Evolutionary conservation across 2,329 filamentous ascomycete species (phyloP).

Genomic region (Scedosporium aurantiacum): DNA sequence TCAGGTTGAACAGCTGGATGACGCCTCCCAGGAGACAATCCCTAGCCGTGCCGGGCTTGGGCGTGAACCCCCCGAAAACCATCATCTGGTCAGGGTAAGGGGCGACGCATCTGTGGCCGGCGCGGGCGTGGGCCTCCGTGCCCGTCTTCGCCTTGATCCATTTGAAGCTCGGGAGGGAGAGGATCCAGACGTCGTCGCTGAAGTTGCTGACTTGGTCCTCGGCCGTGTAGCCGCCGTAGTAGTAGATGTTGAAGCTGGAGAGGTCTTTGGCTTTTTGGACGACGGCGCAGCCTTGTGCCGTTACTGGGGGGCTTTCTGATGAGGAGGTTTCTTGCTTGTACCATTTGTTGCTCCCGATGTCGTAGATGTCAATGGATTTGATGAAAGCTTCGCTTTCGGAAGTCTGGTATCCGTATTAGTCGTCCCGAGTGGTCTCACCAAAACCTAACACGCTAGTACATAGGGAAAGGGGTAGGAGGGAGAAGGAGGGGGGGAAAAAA

Average conservation of each 20-base stretch:
- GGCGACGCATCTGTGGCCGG: slow-evolving; percentile 65
- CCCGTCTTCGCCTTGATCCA: slow-evolving; percentile 51
- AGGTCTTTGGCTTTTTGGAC: slow-evolving; percentile 59
- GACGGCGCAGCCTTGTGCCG: slow-evolving; percentile 61
- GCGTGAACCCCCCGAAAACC: slow-evolving; percentile 56
- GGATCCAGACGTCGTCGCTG: slow-evolving; percentile 65
- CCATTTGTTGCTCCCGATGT: slow-evolving; percentile 60
- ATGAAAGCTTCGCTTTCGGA: slow-evolving; percentile 60
- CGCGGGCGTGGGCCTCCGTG: slow-evolving; percentile 44
- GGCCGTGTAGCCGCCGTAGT: slow-evolving; percentile 66
- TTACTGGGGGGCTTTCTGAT: slow-evolving; percentile 41
- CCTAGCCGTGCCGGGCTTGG: slow-evolving; percentile 14
- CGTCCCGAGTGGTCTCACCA: slow-evolving; percentile 12
- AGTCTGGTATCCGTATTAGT: slow-evolving; percentile 26
- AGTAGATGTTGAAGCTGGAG: slow-evolving; percentile 73
- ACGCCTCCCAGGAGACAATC: slow-evolving; percentile 40
- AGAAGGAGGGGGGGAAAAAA: neutral
- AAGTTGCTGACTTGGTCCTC: slow-evolving; percentile 26
- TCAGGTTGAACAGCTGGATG: slow-evolving; percentile 62
- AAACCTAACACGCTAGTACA: neutral
- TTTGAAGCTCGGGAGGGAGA: slow-evolving; percentile 69
- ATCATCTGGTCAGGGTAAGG: slow-evolving; percentile 75
- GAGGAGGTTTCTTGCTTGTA: slow-evolving; percentile 51
- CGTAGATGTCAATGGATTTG: slow-evolving; percentile 63
- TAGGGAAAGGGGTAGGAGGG: neutral